These are phyloP conservation scores for Roridomyces roridus DNA, from an alignment of 768 basidiomycete genomes.

Conservation along the genomic window DNA sequence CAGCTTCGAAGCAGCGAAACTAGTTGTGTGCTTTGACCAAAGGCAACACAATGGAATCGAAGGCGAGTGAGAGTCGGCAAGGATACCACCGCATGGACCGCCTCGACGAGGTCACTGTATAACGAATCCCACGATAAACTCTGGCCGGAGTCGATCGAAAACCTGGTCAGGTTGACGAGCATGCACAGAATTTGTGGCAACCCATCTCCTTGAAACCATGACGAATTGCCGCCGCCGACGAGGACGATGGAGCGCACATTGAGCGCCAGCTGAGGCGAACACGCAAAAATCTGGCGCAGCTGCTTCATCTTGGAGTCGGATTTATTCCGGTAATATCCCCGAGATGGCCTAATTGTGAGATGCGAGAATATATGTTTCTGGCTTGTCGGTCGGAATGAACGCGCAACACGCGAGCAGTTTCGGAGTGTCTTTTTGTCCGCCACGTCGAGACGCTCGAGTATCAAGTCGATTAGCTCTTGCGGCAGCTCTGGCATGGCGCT, in stretches of 20 bases:
- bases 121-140: conserved; percentile 3
- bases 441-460: background rate
- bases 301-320: background rate
- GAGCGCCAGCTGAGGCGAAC: conserved; percentile 19
- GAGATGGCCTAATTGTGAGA: conserved; percentile 1
- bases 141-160: background rate
- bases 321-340: background rate
- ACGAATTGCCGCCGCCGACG: background rate
- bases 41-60: background rate
- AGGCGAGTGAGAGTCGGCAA: conserved; percentile 6
- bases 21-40: conserved; percentile 3
- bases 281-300: conserved; percentile 1
- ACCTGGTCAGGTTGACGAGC: conserved; percentile 6
- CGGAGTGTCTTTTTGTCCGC: conserved; percentile 8
- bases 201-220: conserved; percentile 4
- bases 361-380: conserved; percentile 19
- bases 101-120: background rate
- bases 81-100: background rate
- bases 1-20: conserved; percentile 8
- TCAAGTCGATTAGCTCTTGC: conserved; percentile 22
- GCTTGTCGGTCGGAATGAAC: conserved; percentile 13
- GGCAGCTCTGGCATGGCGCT: conserved; percentile 2
- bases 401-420: conserved; percentile 10
- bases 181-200: conserved; percentile 1
- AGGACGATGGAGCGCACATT: conserved; percentile 6